Percentiles rank a stretch among this genome's conserved stretches.
These are phyloP conservation scores for Talaromyces adpressus DNA, from an alignment of 495 filamentous ascomycete genomes.

Conservation along the genomic window DNA sequence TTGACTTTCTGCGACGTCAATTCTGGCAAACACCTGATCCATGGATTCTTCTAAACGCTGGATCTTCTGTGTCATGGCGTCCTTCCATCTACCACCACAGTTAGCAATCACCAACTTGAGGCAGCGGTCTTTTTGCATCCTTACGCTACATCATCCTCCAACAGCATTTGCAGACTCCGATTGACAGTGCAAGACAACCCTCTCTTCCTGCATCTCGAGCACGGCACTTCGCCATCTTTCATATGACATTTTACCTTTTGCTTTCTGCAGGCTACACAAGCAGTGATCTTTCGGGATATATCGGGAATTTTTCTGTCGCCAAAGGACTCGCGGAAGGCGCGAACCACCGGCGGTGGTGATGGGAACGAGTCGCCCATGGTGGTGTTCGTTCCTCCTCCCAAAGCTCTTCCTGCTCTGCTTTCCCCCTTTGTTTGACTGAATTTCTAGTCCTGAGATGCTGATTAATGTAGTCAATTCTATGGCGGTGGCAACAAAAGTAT, in stretches of 20 bases:
- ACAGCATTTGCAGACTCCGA: constrained; percentile 26
- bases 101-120: neutral
- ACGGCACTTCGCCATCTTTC: constrained; percentile 24
- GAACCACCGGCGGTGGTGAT: constrained; percentile 15
- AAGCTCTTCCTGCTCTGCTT: neutral
- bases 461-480: neutral
- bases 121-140: constrained; percentile 2
- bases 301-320: constrained; percentile 28
- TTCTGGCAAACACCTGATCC: constrained; percentile 14
- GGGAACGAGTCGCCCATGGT: constrained; percentile 15
- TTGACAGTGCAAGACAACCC: constrained; percentile 27
- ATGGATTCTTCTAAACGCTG: constrained; percentile 20
- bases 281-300: constrained; percentile 32
- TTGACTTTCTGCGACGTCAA: constrained; percentile 20
- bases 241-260: constrained; percentile 41
- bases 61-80: constrained; percentile 17
- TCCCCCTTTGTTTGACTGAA: neutral
- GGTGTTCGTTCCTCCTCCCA: too few species aligned
- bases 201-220: constrained; percentile 23
- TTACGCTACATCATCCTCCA: constrained; percentile 30
- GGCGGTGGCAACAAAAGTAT: neutral
- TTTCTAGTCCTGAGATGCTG: neutral
- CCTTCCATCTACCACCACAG: constrained; percentile 23
- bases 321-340: constrained; percentile 25
- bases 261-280: constrained; percentile 33